Percentiles rank a stretch among this genome's conserved stretches.
These are phyloP conservation scores for Kodamaea laetipori DNA, from an alignment of 805 yeast genomes.

Conservation along the genomic window DNA sequence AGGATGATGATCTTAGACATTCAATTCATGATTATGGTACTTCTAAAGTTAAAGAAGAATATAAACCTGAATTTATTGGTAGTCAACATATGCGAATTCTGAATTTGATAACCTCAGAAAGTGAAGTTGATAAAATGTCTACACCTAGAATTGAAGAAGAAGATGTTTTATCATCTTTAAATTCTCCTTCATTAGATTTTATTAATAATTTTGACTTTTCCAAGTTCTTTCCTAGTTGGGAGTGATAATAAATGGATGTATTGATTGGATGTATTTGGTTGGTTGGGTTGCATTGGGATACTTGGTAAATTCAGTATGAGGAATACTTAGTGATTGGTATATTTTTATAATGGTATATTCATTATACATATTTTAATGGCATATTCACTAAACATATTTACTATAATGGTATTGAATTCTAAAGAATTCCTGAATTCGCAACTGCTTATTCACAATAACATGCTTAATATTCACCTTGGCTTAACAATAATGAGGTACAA, in stretches of 20 bases:
- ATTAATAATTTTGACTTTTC: slow-evolving; percentile 21
- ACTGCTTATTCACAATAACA: no score
- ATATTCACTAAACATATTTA: not conserved
- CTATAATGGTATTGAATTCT: no score
- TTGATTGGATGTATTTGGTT: no score
- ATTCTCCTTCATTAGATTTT: slow-evolving; percentile 21
- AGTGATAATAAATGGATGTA: no score
- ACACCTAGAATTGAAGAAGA: not conserved
- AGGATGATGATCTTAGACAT: slow-evolving; percentile 25
- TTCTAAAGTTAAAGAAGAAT: slow-evolving; percentile 27
- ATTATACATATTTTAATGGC: not conserved
- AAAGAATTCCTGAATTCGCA: no score
- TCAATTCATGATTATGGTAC: slow-evolving; percentile 35
- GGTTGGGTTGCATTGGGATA: no score
- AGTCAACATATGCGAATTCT: slow-evolving; percentile 18
- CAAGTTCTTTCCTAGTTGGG: slow-evolving; percentile 23
- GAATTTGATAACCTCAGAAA: slow-evolving; percentile 15
- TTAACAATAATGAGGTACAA: slow-evolving; percentile 2
- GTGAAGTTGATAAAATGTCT: not conserved
- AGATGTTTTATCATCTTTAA: slow-evolving; percentile 6
- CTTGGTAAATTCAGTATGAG: no score
- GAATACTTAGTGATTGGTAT: no score
- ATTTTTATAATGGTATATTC: no score
- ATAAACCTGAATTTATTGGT: slow-evolving; percentile 14
- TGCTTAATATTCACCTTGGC: no score